Conservation (phyloP, 2,329 filamentous ascomycete species). For the Hyphodiscus sp. region DNA sequence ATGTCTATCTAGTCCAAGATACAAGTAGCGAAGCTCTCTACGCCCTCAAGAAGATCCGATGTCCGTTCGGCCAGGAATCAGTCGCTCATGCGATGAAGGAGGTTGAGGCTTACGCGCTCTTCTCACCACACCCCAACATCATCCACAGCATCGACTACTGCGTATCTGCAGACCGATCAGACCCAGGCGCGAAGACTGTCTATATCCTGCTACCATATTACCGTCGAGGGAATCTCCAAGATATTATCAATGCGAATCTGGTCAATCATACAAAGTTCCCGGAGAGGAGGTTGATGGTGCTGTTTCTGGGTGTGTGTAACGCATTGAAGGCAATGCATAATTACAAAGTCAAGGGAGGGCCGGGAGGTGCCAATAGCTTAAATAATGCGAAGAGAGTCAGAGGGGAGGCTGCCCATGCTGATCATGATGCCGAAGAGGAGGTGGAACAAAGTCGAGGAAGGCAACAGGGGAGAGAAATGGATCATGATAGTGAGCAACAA, state of each 20-base stretch:
- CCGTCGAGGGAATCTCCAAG: constrained; percentile 88
- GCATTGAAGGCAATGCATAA: constrained; percentile 88
- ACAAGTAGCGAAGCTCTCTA: constrained; percentile 76
- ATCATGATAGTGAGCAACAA: constrained; percentile 67
- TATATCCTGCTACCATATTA: constrained; percentile 97
- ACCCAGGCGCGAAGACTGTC: constrained; percentile 77
- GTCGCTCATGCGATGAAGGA: constrained; percentile 93
- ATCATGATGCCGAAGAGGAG: constrained; percentile 35
- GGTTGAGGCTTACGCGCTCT: constrained; percentile 92
- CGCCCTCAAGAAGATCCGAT: constrained; percentile 97
- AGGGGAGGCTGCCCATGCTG: constrained; percentile 31
- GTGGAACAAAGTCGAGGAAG: constrained; percentile 34
- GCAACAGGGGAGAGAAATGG: constrained; percentile 37
- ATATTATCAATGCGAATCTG: constrained; percentile 96
- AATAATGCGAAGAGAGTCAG: constrained; percentile 39
- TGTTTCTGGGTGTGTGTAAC: constrained; percentile 88
- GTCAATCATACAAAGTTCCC: constrained; percentile 92
- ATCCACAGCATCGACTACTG: constrained; percentile 80
- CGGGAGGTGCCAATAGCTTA: constrained; percentile 42
- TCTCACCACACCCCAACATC: constrained; percentile 75
- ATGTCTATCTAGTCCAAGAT: constrained; percentile 97
- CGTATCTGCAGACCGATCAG: constrained; percentile 65
- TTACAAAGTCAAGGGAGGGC: constrained; percentile 62
- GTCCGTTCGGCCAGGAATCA: constrained; percentile 94
- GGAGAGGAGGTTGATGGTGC: constrained; percentile 76